These are phyloP conservation scores for Cystofilobasidium macerans DNA, from an alignment of 768 basidiomycete species.

Conservation along the genomic window DNA sequence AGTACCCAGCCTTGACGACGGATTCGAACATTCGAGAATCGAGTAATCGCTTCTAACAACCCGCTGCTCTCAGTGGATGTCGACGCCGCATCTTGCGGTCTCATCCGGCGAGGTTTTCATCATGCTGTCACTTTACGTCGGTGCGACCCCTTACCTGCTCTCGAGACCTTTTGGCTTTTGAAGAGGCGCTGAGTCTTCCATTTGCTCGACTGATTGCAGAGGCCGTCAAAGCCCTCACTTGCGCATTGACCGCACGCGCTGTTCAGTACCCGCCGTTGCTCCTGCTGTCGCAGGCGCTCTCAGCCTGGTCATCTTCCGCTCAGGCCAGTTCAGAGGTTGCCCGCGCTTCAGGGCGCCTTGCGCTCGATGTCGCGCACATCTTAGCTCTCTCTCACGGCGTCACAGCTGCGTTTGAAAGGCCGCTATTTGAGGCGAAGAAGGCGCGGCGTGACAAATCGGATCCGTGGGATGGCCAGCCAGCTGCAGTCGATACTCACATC, in stretches of 20 bases:
- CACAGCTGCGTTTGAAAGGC: not conserved
- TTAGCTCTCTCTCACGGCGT: not conserved
- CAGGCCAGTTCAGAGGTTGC: not conserved
- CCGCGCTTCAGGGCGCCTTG: not conserved
- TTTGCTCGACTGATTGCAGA: not conserved
- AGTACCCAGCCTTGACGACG: not conserved
- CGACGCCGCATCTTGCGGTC: conserved; percentile 6
- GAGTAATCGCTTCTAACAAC: too few species aligned
- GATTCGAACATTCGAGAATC: too few species aligned
- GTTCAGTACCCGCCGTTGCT: conserved; percentile 16
- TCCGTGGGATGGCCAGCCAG: not conserved
- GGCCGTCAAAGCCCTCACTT: conserved; percentile 19
- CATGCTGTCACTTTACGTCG: not conserved
- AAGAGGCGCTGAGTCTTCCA: not conserved
- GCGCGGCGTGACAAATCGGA: not conserved
- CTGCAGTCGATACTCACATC: not conserved
- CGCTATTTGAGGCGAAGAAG: conserved; percentile 8
- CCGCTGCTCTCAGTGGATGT: conserved; percentile 1
- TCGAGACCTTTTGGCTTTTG: not conserved
- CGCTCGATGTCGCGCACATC: conserved; percentile 5
- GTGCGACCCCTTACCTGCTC: not conserved
- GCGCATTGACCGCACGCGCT: conserved; percentile 13
- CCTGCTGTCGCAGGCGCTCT: not conserved
- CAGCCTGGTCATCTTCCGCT: not conserved
- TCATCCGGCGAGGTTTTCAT: conserved; percentile 3